Evolutionary conservation across 2,329 filamentous ascomycete species (phyloP).

Genomic region (Cucurbitaria berberidis): DNA sequence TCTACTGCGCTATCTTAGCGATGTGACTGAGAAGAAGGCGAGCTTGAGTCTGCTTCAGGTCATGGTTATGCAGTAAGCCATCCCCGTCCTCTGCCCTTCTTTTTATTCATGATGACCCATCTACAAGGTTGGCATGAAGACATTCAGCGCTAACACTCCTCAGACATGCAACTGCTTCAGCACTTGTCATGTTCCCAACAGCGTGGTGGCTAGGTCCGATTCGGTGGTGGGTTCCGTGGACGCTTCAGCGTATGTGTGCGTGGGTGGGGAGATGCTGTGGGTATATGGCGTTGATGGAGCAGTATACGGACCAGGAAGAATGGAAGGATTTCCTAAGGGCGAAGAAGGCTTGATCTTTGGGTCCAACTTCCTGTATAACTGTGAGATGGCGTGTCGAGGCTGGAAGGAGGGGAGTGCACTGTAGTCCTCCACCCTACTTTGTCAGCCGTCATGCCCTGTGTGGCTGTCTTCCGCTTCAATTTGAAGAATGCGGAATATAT

Average conservation of each 20-base stretch:
- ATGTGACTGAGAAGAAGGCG: slow-evolving; percentile 19
- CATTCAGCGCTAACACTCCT: neutral
- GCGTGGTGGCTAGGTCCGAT: slow-evolving; percentile 23
- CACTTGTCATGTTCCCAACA: slow-evolving; percentile 20
- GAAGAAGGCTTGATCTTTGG: slow-evolving; percentile 10
- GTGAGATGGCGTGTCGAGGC: too few species aligned
- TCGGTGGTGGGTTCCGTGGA: slow-evolving; percentile 26
- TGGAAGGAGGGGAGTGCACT: too few species aligned
- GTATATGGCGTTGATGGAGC: slow-evolving; percentile 19
- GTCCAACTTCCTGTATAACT: neutral
- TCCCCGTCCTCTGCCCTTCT: neutral
- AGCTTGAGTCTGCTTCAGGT: slow-evolving; percentile 18
- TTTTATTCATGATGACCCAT: neutral
- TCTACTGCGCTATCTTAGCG: slow-evolving; percentile 15
- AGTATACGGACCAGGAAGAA: slow-evolving; percentile 40
- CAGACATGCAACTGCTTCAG: slow-evolving; percentile 22
- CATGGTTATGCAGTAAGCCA: slow-evolving; percentile 22
- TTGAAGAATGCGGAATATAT: too few species aligned
- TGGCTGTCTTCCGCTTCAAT: too few species aligned
- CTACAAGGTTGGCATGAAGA: neutral
- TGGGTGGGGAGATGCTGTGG: slow-evolving; percentile 12
- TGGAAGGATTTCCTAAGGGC: slow-evolving; percentile 17
- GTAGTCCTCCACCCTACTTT: too few species aligned
- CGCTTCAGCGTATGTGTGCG: slow-evolving; percentile 16
- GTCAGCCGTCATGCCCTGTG: too few species aligned